Base-by-base conservation (phyloP, 306 rosid genomes). In the Ceratonia siliqua region DNA sequence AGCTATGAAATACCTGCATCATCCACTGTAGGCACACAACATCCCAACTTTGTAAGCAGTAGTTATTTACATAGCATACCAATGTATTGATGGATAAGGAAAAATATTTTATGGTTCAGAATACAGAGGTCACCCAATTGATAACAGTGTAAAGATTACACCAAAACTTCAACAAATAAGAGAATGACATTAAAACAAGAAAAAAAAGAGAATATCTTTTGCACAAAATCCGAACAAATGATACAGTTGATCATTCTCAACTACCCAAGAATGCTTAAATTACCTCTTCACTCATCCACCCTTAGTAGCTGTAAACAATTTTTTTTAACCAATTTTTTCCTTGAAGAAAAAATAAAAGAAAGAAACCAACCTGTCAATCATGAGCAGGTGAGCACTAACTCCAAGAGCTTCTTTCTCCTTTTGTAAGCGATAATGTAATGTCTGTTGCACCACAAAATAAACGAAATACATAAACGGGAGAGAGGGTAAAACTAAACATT, bases 341-440 rank as follows among this genome's bases (percentile, higher is more conserved):
- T 28, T 18, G 62, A 68, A 39, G 21, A 53, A 28, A 49, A 46
- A 41, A 13, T 48, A 28, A 27, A 41, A 22, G 8, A 33, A 18
- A 68, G 59, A 77, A 65, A 81, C 86, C 70, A 75, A 88, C 98
- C 94, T 88, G 89, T 93, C 98, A 50, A 93, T 89, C 87, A 93
- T 70, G 56, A 93, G 93, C 74, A 88, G 28, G 45, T 85, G 90
- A 53, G 82, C 82, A 78, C 87, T 52, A 82, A 59, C 33, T 50
- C 93, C 89, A 13, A 80, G 88, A 25, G 20, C 76, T 75, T 86
- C 86, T 68, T 87, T 82, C 80, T 85, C 89, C 84, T 74, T 82
- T 56, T 79, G 82, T 70, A 93, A 82, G 73, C 87, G 91, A 79
- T 74, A 32, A 70, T 84, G 84, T 84, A 93, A 73, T 5, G 94